Evolutionary conservation across 148 eudicot species (phyloP).

Genomic region (Chenopodium berlandieri): DNA sequence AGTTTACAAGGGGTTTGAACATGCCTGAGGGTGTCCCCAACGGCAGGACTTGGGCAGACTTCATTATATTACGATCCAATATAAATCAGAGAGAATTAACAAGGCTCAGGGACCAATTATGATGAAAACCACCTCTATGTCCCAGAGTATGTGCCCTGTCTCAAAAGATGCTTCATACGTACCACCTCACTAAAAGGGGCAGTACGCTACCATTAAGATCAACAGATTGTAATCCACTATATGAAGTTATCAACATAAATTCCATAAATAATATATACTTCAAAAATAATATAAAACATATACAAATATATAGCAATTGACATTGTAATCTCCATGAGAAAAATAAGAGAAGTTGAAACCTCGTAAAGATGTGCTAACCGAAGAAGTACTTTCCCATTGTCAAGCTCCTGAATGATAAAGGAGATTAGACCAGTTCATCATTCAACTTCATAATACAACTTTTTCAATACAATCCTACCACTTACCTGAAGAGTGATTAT

Average conservation of each 20-base stretch:
- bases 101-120: neutral
- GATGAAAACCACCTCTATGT: neutral
- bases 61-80: neutral
- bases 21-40: neutral
- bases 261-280: too few species aligned
- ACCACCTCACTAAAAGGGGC: neutral
- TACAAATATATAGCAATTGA: neutral
- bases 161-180: too few species aligned
- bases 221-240: neutral
- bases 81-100: neutral
- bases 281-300: too few species aligned
- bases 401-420: conserved; percentile 64
- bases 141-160: neutral
- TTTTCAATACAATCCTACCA: conserved; percentile 7
- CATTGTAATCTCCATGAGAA: neutral
- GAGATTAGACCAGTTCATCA: neutral
- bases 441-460: neutral
- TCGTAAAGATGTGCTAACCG: conserved; percentile 93
- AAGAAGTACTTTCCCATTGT: conserved; percentile 67
- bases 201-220: neutral
- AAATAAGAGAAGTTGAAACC: conserved; percentile 40
- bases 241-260: too few species aligned
- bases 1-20: neutral
- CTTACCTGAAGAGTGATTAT: conserved; percentile 82
- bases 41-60: neutral